Evolutionary conservation across 140 eudicot species (phyloP).

Genomic region (Flaveria floridana): DNA sequence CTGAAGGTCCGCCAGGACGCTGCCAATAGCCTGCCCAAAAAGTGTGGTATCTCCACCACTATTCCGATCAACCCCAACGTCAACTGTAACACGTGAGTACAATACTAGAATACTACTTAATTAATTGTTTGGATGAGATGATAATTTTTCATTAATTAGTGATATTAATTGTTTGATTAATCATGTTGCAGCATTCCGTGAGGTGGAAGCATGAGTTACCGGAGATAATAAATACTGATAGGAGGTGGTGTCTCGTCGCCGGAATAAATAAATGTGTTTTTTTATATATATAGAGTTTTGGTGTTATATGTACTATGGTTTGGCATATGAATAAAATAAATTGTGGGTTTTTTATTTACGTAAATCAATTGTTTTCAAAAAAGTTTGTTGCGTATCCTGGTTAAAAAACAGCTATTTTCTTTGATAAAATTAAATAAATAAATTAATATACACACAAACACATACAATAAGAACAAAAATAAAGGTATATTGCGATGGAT

Average conservation of each 20-base stretch:
- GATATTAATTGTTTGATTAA: not conserved
- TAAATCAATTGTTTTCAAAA: not conserved
- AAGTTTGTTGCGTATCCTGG: too few species aligned
- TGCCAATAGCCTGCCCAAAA: constrained; percentile 39
- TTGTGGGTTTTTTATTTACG: not conserved
- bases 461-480: too few species aligned
- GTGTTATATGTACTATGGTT: constrained; percentile 1
- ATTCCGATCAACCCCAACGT: constrained; percentile 41
- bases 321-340: not conserved
- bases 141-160: not conserved
- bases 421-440: too few species aligned
- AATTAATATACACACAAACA: too few species aligned
- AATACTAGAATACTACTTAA: too few species aligned
- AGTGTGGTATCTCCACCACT: constrained; percentile 35
- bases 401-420: too few species aligned
- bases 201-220: constrained; percentile 13
- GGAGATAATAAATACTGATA: not conserved
- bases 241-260: constrained; percentile 13
- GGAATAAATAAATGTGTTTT: constrained; percentile 32
- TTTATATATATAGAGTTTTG: not conserved
- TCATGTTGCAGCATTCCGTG: constrained; percentile 32
- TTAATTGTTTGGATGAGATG: not conserved
- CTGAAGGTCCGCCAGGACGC: constrained; percentile 28
- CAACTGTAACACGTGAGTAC: constrained; percentile 42
- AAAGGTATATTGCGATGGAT: too few species aligned